Evolutionary conservation across 78 protist genomes (phyloP), one percentile per base, ranked within the genome.

Genomic region (Tieghemostelium lacteum): DNA sequence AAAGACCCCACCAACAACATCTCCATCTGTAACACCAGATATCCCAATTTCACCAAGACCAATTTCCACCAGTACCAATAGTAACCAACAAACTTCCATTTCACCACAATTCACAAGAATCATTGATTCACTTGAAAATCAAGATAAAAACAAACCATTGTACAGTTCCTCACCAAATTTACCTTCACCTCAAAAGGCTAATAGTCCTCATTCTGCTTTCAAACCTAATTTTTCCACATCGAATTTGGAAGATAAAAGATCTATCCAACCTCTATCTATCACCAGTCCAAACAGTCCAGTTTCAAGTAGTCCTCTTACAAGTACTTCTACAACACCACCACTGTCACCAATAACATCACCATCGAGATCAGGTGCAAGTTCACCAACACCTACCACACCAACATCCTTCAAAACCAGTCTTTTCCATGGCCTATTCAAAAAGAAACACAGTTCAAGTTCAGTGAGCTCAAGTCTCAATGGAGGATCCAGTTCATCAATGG

Each of bases 371-470:
- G 64, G 64, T 7, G 20, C 50, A 33, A 50, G 64, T 33, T 54
- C 50, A 24, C 45, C 34, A 75, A 75, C 73, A 62, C 86, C 86
- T 16, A 72, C 86, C 42, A 45, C 86, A 6, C 22, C 72, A 17
- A 24, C 86, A 58, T 57, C 31, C 20, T 54, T 49, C 29, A 76
- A 67, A 49, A 66, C 64, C 24, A 65, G 75, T 77, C 34, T 77
- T 24, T 77, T 77, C 72, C 87, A 65, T 52, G 72, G 72, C n/a
- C 26, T 77, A 4, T 77, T 77, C n/a, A 77, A 77, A 54, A 77
- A 77, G 66, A 77, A 55, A 65, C 2, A 3, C 17, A 12, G 62
- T 26, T 2, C 37, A 22, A 20, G 4, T 22, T 10, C 6, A 33
- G 19, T n/a, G 3, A 20, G 26, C 34, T 10, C 42, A 24, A 70